These are phyloP conservation scores for Penicilliopsis zonata DNA, from an alignment of 495 filamentous ascomycete genomes.

Conservation along the genomic window DNA sequence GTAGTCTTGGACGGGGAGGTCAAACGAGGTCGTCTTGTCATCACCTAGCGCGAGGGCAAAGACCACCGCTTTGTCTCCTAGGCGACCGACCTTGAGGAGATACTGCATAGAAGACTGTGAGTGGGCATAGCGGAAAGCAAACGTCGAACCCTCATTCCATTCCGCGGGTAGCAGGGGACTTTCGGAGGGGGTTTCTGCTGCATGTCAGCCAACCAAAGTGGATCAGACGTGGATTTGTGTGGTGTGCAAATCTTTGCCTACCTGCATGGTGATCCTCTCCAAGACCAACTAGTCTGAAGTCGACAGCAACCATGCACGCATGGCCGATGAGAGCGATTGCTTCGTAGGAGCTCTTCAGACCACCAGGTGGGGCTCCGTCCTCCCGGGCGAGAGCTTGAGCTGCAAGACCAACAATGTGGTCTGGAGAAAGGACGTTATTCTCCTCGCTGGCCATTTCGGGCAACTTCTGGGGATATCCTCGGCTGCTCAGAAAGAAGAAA, in stretches of 20 bases:
- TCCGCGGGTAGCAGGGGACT: conserved; percentile 49
- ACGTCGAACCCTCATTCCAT: conserved; percentile 65
- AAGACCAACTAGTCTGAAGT: conserved; percentile 73
- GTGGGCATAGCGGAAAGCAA: conserved; percentile 81
- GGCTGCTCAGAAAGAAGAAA: too few species aligned
- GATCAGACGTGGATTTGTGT: background rate
- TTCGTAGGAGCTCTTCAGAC: conserved; percentile 69
- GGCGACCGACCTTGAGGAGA: conserved; percentile 66
- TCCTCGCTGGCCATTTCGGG: conserved; percentile 14
- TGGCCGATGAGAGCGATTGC: conserved; percentile 77
- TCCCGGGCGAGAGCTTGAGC: conserved; percentile 16
- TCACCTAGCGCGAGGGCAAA: conserved; percentile 67
- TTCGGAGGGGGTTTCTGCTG: conserved; percentile 37
- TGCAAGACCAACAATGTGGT: conserved; percentile 23
- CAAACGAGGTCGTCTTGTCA: conserved; percentile 68
- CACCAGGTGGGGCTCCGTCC: conserved; percentile 16
- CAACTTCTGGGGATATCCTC: too few species aligned
- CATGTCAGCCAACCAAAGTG: conserved; percentile 1
- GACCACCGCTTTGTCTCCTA: conserved; percentile 75
- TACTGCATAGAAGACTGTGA: conserved; percentile 80
- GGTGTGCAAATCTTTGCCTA: conserved; percentile 13
- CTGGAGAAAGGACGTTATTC: conserved; percentile 11
- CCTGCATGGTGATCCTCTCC: conserved; percentile 64
- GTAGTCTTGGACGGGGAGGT: conserved; percentile 65
- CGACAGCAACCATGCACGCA: conserved; percentile 67